These are phyloP conservation scores for Borealophlyctis nickersoniae DNA, from an alignment of 192 early-diverging fungal species.

Conservation along the genomic window DNA sequence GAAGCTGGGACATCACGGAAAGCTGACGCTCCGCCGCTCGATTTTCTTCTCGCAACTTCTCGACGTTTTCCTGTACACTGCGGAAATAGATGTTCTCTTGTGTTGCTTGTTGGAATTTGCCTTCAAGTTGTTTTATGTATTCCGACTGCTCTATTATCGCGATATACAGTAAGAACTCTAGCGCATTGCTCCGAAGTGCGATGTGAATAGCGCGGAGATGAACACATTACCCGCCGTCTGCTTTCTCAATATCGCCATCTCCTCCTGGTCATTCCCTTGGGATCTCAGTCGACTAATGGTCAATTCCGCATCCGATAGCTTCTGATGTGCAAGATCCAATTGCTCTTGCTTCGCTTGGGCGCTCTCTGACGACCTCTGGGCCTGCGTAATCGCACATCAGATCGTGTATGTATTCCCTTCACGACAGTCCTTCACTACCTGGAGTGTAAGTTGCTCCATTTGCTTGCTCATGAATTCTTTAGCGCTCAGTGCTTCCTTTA, in stretches of 20 bases:
- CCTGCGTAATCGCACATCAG: slow-evolving; percentile 6
- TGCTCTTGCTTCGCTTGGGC: slow-evolving; percentile 12
- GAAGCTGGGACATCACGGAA: slow-evolving; percentile 22
- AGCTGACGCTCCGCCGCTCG: slow-evolving; percentile 30
- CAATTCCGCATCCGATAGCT: slow-evolving; percentile 48
- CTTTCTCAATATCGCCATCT: slow-evolving; percentile 36
- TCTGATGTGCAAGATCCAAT: slow-evolving; percentile 27
- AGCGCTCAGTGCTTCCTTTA: too few relatives aligned
- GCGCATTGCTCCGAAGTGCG: slow-evolving; percentile 32
- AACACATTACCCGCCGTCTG: slow-evolving; percentile 43
- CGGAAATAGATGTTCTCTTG: slow-evolving; percentile 32
- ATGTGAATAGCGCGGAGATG: not conserved
- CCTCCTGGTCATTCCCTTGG: slow-evolving; percentile 9
- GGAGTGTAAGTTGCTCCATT: not conserved
- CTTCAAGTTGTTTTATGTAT: slow-evolving; percentile 56
- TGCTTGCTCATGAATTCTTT: too few relatives aligned
- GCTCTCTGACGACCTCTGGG: not conserved
- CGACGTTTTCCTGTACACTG: slow-evolving; percentile 24
- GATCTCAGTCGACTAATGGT: slow-evolving; percentile 48
- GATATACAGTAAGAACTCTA: slow-evolving; percentile 37
- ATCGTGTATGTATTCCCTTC: not conserved
- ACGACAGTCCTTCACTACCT: slow-evolving; percentile 1
- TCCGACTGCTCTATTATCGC: slow-evolving; percentile 41
- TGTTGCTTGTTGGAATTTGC: slow-evolving; percentile 53
- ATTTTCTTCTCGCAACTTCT: slow-evolving; percentile 38